These are phyloP conservation scores for Penicillium herquei DNA, from an alignment of 495 filamentous ascomycete genomes.

Conservation along the genomic window DNA sequence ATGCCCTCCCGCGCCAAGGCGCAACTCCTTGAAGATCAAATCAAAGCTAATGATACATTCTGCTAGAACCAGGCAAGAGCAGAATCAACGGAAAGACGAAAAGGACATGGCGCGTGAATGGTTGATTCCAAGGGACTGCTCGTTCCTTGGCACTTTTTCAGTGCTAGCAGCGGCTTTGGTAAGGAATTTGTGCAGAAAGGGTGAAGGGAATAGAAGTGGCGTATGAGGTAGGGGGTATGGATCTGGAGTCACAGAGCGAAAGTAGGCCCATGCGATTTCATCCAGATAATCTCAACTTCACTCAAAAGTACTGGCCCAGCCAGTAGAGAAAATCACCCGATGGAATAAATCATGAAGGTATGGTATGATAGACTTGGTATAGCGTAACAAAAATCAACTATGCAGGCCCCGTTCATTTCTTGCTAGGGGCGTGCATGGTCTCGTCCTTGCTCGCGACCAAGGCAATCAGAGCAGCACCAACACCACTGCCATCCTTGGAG, in stretches of 20 bases:
- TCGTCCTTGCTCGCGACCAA: conserved; percentile 57
- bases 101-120: conserved; percentile 1
- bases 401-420: background rate
- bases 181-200: conserved; percentile 3
- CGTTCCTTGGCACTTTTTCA: conserved; percentile 5
- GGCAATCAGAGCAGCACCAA: conserved; percentile 89
- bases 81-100: conserved; percentile 7
- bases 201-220: background rate
- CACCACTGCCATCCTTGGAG: conserved; percentile 90
- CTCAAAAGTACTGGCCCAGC: conserved; percentile 5
- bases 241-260: background rate
- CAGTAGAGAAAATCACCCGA: background rate
- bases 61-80: conserved; percentile 6
- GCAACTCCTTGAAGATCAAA: conserved; percentile 20
- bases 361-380: conserved; percentile 1
- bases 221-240: background rate
- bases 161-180: conserved; percentile 7
- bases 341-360: conserved; percentile 1
- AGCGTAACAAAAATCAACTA: background rate
- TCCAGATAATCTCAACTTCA: conserved; percentile 1
- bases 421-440: conserved; percentile 15
- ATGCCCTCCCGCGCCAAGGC: conserved; percentile 22
- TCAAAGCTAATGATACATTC: conserved; percentile 21
- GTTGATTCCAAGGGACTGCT: background rate
- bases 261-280: background rate